phyloP scores from a whole-genome alignment of 306 rosid species.

The Glycine tomentella region DNA sequence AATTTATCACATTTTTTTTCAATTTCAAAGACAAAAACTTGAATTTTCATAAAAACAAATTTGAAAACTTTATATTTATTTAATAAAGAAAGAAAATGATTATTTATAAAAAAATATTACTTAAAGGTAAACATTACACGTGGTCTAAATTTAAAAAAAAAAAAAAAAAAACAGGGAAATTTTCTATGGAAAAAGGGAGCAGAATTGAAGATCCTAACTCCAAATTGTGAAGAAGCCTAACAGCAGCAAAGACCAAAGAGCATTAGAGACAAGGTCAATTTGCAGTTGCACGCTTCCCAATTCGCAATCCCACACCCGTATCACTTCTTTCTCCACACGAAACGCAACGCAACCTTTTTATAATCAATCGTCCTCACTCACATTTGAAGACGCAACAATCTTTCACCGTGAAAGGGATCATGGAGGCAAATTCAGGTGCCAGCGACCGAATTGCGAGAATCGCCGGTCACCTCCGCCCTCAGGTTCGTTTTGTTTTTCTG shows the following conservation, averaged over 20 bases:
- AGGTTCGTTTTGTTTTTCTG: slow-evolving; percentile 51
- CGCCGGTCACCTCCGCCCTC: slow-evolving; percentile 68
- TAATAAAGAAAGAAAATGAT: no score
- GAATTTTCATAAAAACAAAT: no score
- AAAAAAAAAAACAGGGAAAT: background rate
- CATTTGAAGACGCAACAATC: background rate
- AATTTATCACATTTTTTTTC: no score
- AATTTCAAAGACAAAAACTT: no score
- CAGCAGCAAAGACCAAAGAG: background rate
- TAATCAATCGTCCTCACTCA: background rate
- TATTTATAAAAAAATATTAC: no score
- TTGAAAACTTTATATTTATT: no score
- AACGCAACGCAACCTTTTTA: slow-evolving; percentile 20
- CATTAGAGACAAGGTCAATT: slow-evolving; percentile 17
- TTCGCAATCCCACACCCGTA: background rate
- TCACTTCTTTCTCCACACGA: slow-evolving; percentile 45
- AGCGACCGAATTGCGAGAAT: slow-evolving; percentile 70
- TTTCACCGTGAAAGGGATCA: background rate
- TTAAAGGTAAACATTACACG: background rate
- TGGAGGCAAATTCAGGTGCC: slow-evolving; percentile 55
- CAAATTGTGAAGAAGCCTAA: background rate
- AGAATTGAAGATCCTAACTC: background rate
- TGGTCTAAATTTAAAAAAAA: background rate
- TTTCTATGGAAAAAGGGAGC: no score
- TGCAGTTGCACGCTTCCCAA: slow-evolving; percentile 53